Evolutionary conservation across 805 yeast species (phyloP).

Genomic region (Starmerella kuoi): DNA sequence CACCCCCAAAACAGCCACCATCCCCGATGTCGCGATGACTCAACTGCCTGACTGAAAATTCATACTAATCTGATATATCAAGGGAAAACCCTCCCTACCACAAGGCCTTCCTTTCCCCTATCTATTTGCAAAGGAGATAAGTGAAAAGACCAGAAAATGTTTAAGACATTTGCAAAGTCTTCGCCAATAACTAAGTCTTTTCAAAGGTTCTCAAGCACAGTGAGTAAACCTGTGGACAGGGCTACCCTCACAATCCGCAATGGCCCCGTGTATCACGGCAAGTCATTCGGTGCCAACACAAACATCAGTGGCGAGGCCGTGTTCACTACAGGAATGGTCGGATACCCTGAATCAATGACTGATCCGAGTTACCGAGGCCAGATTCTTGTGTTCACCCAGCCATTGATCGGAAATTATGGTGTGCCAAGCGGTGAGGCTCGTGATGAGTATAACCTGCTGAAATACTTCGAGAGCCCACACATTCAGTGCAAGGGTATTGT

Average conservation of each 20-base stretch:
- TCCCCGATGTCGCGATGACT: too few relatives aligned
- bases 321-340: constrained; percentile 93
- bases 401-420: constrained; percentile 95
- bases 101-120: too few relatives aligned
- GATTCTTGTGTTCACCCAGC: constrained; percentile 92
- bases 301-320: constrained; percentile 95
- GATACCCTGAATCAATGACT: constrained; percentile 97
- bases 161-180: neutral
- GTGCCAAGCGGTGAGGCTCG: constrained; percentile 76
- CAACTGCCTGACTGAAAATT: too few relatives aligned
- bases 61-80: too few relatives aligned
- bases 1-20: too few relatives aligned
- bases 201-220: constrained; percentile 30
- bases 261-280: constrained; percentile 88
- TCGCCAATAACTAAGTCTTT: neutral
- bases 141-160: too few relatives aligned
- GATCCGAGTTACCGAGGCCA: constrained; percentile 98
- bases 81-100: too few relatives aligned
- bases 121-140: too few relatives aligned
- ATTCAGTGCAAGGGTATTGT: constrained; percentile 93
- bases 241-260: constrained; percentile 85
- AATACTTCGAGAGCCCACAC: constrained; percentile 81
- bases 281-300: constrained; percentile 89
- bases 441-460: constrained; percentile 75
- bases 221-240: constrained; percentile 33